Percentiles rank a stretch among this genome's conserved stretches.
phyloP scores from a whole-genome alignment of 192 early-diverging fungal genomes.

The Pilaira anomala region DNA sequence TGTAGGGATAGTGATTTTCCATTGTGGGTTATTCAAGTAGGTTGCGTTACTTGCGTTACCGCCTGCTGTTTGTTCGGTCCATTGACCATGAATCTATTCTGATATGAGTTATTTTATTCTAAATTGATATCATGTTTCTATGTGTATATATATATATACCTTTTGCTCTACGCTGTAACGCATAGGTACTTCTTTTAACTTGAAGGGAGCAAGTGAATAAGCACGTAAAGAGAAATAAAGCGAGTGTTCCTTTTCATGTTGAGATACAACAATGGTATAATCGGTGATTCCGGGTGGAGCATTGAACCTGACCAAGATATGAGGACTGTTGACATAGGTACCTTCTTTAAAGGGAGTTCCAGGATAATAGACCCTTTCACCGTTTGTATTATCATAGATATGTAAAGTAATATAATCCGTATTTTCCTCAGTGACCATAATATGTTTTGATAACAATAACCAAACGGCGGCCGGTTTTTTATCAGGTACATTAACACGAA shows the following conservation, averaged over 20 bases:
- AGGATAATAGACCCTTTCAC: slow-evolving; percentile 66
- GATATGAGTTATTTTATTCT: not conserved
- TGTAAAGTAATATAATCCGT: slow-evolving; percentile 85
- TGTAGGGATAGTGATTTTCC: slow-evolving; percentile 54
- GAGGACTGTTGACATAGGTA: slow-evolving; percentile 85
- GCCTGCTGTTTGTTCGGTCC: slow-evolving; percentile 75
- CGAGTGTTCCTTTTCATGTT: slow-evolving; percentile 65
- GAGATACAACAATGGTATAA: slow-evolving; percentile 80
- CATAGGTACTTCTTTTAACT: slow-evolving; percentile 59
- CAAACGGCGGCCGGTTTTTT: slow-evolving; percentile 58
- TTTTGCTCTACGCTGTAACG: slow-evolving; percentile 53
- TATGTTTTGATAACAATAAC: slow-evolving; percentile 83
- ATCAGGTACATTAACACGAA: slow-evolving; percentile 57
- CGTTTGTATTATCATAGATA: slow-evolving; percentile 69
- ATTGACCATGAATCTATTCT: slow-evolving; percentile 55
- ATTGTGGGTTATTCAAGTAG: slow-evolving; percentile 81
- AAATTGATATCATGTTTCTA: not conserved
- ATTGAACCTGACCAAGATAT: slow-evolving; percentile 68
- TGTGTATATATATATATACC: slow-evolving; percentile 36
- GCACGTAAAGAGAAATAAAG: slow-evolving; percentile 77
- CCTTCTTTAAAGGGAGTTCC: slow-evolving; percentile 56
- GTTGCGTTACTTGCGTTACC: slow-evolving; percentile 68
- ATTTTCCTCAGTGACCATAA: slow-evolving; percentile 78
- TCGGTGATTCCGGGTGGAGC: slow-evolving; percentile 52
- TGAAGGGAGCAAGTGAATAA: slow-evolving; percentile 62